Conservation (phyloP, 163 green algal genomes). For the Scenedesmus sp. region DNA sequence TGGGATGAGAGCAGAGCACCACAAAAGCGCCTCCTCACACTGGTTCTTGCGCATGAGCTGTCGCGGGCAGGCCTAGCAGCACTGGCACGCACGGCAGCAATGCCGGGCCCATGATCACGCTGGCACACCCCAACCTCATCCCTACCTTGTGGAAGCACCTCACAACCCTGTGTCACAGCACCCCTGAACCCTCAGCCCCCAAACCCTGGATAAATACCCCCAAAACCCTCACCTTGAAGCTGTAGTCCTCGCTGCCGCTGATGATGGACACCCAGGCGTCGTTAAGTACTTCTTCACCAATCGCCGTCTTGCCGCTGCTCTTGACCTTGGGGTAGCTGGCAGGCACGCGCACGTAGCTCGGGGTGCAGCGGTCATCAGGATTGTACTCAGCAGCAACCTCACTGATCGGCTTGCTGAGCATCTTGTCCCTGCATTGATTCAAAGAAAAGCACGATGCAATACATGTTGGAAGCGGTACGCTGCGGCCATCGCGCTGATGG, state of each 20-base stretch:
- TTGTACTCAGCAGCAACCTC: slow-evolving; percentile 65
- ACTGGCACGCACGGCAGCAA: background rate
- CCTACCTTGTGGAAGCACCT: no score
- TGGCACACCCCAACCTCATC: no score
- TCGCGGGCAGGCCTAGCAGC: no score
- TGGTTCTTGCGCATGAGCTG: slow-evolving; percentile 97
- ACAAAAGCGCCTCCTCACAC: slow-evolving; percentile 95
- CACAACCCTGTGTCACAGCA: background rate
- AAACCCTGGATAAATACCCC: background rate
- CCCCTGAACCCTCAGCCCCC: background rate
- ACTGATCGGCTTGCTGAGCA: slow-evolving; percentile 73
- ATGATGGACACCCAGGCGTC: slow-evolving; percentile 96
- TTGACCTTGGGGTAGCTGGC: slow-evolving; percentile 79
- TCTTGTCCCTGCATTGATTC: slow-evolving; percentile 70
- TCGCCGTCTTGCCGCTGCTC: slow-evolving; percentile 70
- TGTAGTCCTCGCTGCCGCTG: slow-evolving; percentile 97
- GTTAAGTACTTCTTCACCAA: slow-evolving; percentile 86
- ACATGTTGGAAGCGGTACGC: background rate
- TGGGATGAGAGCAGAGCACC: slow-evolving; percentile 59
- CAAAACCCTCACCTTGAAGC: slow-evolving; percentile 87
- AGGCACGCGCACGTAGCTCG: slow-evolving; percentile 97
- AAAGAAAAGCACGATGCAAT: background rate
- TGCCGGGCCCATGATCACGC: background rate
- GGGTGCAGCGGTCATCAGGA: slow-evolving; percentile 77
- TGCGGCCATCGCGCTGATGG: no score